Conservation (phyloP, 805 yeast species). For the Pichia pseudocactophila region DNA sequence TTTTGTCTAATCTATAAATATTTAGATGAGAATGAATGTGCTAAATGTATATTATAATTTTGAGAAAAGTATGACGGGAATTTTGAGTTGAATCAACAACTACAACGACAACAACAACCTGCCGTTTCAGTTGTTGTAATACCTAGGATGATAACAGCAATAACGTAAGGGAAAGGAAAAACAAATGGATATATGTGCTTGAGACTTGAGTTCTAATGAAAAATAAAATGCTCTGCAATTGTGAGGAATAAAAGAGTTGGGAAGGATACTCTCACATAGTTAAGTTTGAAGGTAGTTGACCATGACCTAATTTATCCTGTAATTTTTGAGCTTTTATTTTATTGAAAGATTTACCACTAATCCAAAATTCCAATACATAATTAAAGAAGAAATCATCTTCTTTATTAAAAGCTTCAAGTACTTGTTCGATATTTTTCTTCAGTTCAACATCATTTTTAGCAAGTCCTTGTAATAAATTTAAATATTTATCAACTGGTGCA, state of each 20-base stretch:
- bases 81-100: no score
- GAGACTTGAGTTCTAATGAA: no score
- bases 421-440: slow-evolving; percentile 19
- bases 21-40: no score
- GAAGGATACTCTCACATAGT: no score
- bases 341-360: slow-evolving; percentile 25
- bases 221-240: no score
- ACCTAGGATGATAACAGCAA: no score
- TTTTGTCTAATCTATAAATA: no score
- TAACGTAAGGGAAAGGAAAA: not conserved
- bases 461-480: slow-evolving; percentile 20
- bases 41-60: no score
- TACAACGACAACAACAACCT: not conserved
- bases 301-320: slow-evolving; percentile 11
- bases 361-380: slow-evolving; percentile 28
- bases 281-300: slow-evolving; percentile 9
- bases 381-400: slow-evolving; percentile 28
- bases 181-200: not conserved
- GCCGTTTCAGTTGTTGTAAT: no score
- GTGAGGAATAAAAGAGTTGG: no score
- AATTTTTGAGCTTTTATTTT: slow-evolving; percentile 20
- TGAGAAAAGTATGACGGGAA: not conserved
- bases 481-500: slow-evolving; percentile 22
- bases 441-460: slow-evolving; percentile 28
- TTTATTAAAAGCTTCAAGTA: slow-evolving; percentile 24